Evolutionary conservation across 805 yeast species (phyloP).

Genomic region (Vanderwaltozyma yarrowii): DNA sequence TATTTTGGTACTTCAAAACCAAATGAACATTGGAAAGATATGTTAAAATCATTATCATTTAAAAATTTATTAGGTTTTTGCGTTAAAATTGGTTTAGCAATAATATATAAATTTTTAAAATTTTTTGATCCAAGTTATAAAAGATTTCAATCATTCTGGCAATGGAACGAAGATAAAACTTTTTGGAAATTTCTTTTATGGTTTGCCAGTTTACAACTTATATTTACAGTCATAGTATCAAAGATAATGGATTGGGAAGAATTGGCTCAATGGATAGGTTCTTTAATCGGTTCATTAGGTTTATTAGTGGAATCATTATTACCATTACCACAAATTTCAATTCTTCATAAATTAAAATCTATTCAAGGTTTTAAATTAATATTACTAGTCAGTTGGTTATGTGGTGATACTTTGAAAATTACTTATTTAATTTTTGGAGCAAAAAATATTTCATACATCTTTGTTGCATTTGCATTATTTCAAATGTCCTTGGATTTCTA

Average conservation of each 20-base stretch:
- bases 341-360: conserved; percentile 53
- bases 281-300: conserved; percentile 49
- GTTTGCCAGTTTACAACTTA: conserved; percentile 34
- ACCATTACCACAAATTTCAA: conserved; percentile 71
- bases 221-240: conserved; percentile 23
- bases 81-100: conserved; percentile 19
- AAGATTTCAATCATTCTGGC: conserved; percentile 71
- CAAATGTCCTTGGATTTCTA: conserved; percentile 68
- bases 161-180: conserved; percentile 53
- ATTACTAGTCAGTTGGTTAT: conserved; percentile 71
- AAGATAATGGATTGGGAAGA: conserved; percentile 32
- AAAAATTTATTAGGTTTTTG: conserved; percentile 14
- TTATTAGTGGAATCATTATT: conserved; percentile 61
- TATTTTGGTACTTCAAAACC: conserved; percentile 15
- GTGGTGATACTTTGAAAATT: conserved; percentile 78
- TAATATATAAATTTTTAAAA: conserved; percentile 35
- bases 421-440: conserved; percentile 70
- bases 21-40: conserved; percentile 22
- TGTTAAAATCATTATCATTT: conserved; percentile 14
- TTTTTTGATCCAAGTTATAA: conserved; percentile 62
- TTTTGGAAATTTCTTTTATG: conserved; percentile 55
- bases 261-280: conserved; percentile 45
- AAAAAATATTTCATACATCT: conserved; percentile 51
- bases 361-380: conserved; percentile 73
- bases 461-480: conserved; percentile 61